These are phyloP conservation scores for Pichia paraexigua DNA, from an alignment of 805 yeast species.

Conservation along the genomic window DNA sequence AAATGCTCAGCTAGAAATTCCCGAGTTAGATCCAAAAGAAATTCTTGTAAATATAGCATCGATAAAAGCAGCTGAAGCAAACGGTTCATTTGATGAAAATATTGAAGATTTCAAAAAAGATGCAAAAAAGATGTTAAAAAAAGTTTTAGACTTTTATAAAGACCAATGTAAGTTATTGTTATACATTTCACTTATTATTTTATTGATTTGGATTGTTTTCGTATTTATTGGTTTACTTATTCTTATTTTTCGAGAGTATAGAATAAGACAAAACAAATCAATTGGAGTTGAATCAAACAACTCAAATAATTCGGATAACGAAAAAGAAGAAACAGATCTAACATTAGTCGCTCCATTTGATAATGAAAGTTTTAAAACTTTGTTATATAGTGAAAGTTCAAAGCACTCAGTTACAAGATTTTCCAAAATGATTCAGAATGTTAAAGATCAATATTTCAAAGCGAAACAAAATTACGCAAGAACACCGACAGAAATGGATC, in stretches of 20 bases:
- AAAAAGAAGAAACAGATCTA: not conserved
- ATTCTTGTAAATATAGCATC: constrained; percentile 8
- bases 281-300: not conserved
- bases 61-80: constrained; percentile 6
- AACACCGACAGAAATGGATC: constrained; percentile 9
- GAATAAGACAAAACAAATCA: not conserved
- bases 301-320: not conserved
- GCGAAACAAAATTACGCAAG: not conserved
- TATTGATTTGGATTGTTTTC: constrained; percentile 43
- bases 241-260: constrained; percentile 8
- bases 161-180: constrained; percentile 38
- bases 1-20: constrained; percentile 51
- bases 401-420: not conserved
- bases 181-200: constrained; percentile 35
- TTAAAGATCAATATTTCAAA: constrained; percentile 7
- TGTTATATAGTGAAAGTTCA: not conserved
- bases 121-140: constrained; percentile 19
- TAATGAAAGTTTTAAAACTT: constrained; percentile 4
- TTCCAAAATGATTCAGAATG: constrained; percentile 1
- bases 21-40: constrained; percentile 31
- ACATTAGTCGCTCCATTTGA: constrained; percentile 12
- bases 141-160: constrained; percentile 28
- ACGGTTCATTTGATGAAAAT: constrained; percentile 4
- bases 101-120: constrained; percentile 18
- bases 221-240: constrained; percentile 19